Conservation (phyloP, 106 monocot species). For the Platanthera zijinensis region DNA sequence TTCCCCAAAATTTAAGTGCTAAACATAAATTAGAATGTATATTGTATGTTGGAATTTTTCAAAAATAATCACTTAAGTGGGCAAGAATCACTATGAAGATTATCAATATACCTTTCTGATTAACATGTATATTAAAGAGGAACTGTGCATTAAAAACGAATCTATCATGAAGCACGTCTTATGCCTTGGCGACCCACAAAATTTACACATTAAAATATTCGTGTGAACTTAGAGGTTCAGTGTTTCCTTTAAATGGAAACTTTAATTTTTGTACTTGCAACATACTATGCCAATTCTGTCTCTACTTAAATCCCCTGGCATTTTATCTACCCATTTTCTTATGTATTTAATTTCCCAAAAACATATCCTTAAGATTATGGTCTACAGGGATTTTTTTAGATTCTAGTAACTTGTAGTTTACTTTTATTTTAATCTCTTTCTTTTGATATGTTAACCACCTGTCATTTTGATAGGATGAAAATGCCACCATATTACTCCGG, state of each 20-base stretch:
- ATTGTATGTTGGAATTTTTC: background rate
- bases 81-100: background rate
- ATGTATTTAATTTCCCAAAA: background rate
- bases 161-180: no score
- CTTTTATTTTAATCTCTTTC: background rate
- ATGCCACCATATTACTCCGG: conserved; percentile 19
- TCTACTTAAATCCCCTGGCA: background rate
- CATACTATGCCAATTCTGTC: background rate
- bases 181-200: no score
- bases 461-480: conserved; percentile 33
- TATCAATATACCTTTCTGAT: background rate
- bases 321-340: background rate
- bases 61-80: background rate
- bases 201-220: no score
- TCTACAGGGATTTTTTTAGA: background rate
- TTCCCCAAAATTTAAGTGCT: background rate
- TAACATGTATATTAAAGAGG: background rate
- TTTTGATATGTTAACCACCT: background rate
- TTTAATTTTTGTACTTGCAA: background rate
- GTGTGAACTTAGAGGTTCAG: background rate
- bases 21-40: background rate
- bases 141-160: no score
- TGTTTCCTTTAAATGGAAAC: background rate
- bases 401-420: background rate
- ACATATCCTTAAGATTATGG: background rate